Percentiles rank a stretch among this genome's conserved stretches.
Evolutionary conservation across 805 yeast species (phyloP).

Genomic region (Nakazawaea siamensis): DNA sequence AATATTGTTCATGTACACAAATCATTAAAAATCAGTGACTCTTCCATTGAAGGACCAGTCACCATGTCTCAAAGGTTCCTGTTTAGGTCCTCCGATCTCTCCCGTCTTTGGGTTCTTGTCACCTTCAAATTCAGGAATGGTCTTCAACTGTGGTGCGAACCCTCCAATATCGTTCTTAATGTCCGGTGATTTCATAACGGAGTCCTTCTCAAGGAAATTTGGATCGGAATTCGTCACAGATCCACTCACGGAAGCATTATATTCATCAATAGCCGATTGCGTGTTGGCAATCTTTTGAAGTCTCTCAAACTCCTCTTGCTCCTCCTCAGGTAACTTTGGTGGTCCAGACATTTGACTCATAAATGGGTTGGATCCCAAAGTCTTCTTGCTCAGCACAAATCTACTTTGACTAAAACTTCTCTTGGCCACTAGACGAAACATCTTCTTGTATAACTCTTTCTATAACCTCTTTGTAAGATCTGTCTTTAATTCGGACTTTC

Average conservation of each 20-base stretch:
- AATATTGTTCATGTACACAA: neutral
- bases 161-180: constrained; percentile 47
- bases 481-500: too few relatives aligned
- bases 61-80: constrained; percentile 85
- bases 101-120: constrained; percentile 90
- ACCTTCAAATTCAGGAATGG: constrained; percentile 94
- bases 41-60: constrained; percentile 96
- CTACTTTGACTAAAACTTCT: too few relatives aligned
- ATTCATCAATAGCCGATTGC: constrained; percentile 70
- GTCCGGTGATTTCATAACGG: constrained; percentile 13
- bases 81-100: constrained; percentile 95
- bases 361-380: constrained; percentile 7
- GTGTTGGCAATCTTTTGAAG: constrained; percentile 75
- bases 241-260: constrained; percentile 28
- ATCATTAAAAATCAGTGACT: constrained; percentile 76
- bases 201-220: constrained; percentile 18
- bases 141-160: constrained; percentile 64
- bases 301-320: constrained; percentile 86
- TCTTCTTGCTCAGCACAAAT: too few relatives aligned
- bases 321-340: constrained; percentile 67
- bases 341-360: constrained; percentile 33
- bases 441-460: too few relatives aligned
- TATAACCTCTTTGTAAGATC: too few relatives aligned
- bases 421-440: too few relatives aligned
- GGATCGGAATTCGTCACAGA: constrained; percentile 23